These are phyloP conservation scores for Cryptococcus hybrid DNA, from an alignment of 1,284 basidiomycete species.

Conservation along the genomic window DNA sequence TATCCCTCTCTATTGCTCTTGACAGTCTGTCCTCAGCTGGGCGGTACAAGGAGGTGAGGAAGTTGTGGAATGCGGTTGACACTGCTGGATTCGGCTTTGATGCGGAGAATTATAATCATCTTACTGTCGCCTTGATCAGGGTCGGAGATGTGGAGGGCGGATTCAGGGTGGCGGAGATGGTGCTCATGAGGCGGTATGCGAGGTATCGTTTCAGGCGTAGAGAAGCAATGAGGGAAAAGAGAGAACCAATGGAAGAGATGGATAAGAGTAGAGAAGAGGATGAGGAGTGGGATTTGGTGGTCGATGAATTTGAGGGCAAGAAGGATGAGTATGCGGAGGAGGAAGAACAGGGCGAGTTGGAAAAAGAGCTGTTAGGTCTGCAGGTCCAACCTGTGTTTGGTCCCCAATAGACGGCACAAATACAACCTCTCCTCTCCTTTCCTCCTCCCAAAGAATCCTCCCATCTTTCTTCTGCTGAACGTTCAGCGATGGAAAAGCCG, in stretches of 20 bases:
- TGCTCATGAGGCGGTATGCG: slow-evolving; percentile 66
- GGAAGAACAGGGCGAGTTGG: background rate
- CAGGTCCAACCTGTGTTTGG: slow-evolving; percentile 15
- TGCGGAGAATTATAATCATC: slow-evolving; percentile 89
- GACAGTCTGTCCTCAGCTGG: slow-evolving; percentile 69
- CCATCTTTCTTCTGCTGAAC: too few species aligned
- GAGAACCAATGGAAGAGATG: background rate
- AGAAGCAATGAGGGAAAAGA: slow-evolving; percentile 18
- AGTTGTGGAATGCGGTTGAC: slow-evolving; percentile 66
- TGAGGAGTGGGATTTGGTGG: background rate
- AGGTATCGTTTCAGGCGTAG: slow-evolving; percentile 24
- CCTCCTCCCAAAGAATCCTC: background rate
- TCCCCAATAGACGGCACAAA: slow-evolving; percentile 30
- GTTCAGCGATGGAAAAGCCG: background rate
- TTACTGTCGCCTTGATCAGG: slow-evolving; percentile 70
- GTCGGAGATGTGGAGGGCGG: slow-evolving; percentile 78
- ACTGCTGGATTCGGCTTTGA: slow-evolving; percentile 77
- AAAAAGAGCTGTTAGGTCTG: background rate
- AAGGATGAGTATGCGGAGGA: background rate
- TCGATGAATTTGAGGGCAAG: background rate
- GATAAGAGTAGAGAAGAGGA: background rate
- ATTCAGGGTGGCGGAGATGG: slow-evolving; percentile 75
- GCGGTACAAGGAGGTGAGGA: slow-evolving; percentile 62
- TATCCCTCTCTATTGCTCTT: slow-evolving; percentile 78
- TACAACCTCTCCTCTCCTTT: slow-evolving; percentile 9